Evolutionary conservation across 1,284 basidiomycete species (phyloP).

Genomic region (Pterulicium gracile): DNA sequence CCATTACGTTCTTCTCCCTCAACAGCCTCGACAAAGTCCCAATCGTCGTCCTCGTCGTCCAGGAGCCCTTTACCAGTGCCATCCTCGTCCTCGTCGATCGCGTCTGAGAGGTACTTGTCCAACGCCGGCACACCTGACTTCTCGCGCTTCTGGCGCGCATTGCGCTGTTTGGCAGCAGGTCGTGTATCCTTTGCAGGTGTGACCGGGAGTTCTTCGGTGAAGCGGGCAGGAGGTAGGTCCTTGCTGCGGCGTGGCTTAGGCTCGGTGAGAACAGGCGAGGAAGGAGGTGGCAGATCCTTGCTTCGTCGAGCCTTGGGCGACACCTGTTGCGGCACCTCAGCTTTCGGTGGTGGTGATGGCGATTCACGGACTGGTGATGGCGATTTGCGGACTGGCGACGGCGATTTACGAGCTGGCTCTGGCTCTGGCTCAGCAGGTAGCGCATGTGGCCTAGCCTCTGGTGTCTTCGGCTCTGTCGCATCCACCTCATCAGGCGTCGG

Average conservation of each 20-base stretch:
- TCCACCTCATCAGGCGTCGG: slow-evolving; percentile 23
- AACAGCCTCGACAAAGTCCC: slow-evolving; percentile 75
- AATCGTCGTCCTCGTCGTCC: slow-evolving; percentile 72
- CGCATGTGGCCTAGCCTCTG: slow-evolving; percentile 47
- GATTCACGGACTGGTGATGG: slow-evolving; percentile 16
- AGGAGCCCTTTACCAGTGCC: slow-evolving; percentile 44
- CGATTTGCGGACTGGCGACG: slow-evolving; percentile 13
- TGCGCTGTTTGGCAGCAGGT: slow-evolving; percentile 20
- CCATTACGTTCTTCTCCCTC: slow-evolving; percentile 75
- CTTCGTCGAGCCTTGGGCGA: slow-evolving; percentile 15
- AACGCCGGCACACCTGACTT: slow-evolving; percentile 70
- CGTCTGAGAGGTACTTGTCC: slow-evolving; percentile 55
- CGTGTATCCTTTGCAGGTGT: slow-evolving; percentile 9
- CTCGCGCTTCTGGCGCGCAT: slow-evolving; percentile 28
- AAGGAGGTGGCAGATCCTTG: slow-evolving; percentile 12
- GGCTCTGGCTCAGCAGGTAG: slow-evolving; percentile 27
- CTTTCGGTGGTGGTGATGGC: slow-evolving; percentile 12
- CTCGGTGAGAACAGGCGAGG: neutral
- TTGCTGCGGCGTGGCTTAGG: slow-evolving; percentile 9
- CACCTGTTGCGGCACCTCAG: slow-evolving; percentile 12
- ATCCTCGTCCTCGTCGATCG: slow-evolving; percentile 45
- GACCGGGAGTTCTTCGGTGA: slow-evolving; percentile 12
- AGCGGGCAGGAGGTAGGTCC: slow-evolving; percentile 9
- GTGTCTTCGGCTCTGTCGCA: slow-evolving; percentile 55
- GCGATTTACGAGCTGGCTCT: slow-evolving; percentile 15